A percentile compares a stretch with the other conserved stretches of the same genome.
Evolutionary conservation across 805 yeast species (phyloP).

Genomic region (Cyberlindnera sargentensis): DNA sequence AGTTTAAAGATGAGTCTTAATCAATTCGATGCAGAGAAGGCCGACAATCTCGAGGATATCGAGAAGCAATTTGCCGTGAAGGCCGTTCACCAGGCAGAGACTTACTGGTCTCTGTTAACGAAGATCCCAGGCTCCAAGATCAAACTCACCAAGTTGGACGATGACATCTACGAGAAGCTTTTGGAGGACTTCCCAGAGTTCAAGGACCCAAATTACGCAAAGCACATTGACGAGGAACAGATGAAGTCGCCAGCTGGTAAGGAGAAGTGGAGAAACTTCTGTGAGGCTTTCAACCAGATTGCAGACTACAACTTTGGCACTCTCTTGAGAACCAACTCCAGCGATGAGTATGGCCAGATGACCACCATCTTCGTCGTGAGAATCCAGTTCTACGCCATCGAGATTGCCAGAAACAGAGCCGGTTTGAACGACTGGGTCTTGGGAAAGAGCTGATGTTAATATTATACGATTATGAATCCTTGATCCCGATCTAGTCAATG

Average conservation of each 20-base stretch:
- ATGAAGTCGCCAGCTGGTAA: conserved; percentile 79
- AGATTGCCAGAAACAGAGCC: conserved; percentile 84
- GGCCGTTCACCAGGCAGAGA: conserved; percentile 92
- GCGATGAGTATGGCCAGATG: conserved; percentile 72
- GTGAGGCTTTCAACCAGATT: conserved; percentile 76
- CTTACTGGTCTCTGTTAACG: conserved; percentile 79
- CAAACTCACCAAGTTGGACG: conserved; percentile 65
- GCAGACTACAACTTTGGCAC: conserved; percentile 97
- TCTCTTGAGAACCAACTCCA: conserved; percentile 65
- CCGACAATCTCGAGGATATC: conserved; percentile 92
- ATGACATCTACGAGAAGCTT: conserved; percentile 56
- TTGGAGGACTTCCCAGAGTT: conserved; percentile 85
- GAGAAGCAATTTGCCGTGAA: conserved; percentile 97
- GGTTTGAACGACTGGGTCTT: conserved; percentile 90
- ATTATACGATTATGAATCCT: background rate
- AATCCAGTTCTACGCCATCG: conserved; percentile 91
- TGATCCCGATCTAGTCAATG: too few species aligned
- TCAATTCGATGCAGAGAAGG: conserved; percentile 73
- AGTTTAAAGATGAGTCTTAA: background rate
- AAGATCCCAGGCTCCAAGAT: conserved; percentile 74
- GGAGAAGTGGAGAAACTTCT: conserved; percentile 83
- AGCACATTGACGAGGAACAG: conserved; percentile 61
- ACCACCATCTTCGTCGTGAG: conserved; percentile 87
- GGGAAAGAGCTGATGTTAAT: conserved; percentile 21
- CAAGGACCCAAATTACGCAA: conserved; percentile 49